A percentile compares a stretch with the other conserved stretches of the same genome.
Conservation (phyloP, 2,329 filamentous ascomycete genomes). For the Diaporthe destruens region DNA sequence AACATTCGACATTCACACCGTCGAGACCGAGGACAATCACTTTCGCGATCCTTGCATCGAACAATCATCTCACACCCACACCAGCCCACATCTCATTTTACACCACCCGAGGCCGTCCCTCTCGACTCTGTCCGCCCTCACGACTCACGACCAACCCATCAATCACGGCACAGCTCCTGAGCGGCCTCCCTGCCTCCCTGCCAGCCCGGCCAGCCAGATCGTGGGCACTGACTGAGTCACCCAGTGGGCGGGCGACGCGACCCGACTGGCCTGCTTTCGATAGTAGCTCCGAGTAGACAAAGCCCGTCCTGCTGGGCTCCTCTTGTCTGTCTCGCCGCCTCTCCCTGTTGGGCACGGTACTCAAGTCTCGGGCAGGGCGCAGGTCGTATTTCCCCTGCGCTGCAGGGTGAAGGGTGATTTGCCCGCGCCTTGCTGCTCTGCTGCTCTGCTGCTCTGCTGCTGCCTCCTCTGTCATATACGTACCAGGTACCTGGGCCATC, state of each 20-base stretch:
- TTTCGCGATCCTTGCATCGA: constrained; percentile 17
- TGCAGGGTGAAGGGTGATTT: constrained; percentile 33
- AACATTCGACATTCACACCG: constrained; percentile 19
- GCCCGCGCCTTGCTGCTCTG: constrained; percentile 22
- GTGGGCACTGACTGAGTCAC: constrained; percentile 19
- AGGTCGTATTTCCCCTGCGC: constrained; percentile 24
- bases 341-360: constrained; percentile 12
- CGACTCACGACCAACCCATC: constrained; percentile 7
- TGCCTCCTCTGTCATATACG: constrained; percentile 3
- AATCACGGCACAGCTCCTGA: constrained; percentile 25
- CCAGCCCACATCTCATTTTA: constrained; percentile 33
- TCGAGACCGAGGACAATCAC: constrained; percentile 15
- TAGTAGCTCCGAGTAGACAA: background rate
- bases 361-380: constrained; percentile 17
- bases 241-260: background rate
- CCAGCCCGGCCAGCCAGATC: background rate
- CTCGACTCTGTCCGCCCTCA: background rate
- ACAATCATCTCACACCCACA: constrained; percentile 24
- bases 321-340: background rate
- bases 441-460: constrained; percentile 23
- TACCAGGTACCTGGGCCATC: background rate
- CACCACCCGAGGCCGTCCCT: constrained; percentile 9
- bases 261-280: constrained; percentile 6
- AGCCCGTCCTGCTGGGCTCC: background rate
- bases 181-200: constrained; percentile 32